A percentile compares a stretch with the other conserved stretches of the same genome.
These are phyloP conservation scores for Heteromeles arbutifolia DNA, from an alignment of 306 rosid species.

Conservation along the genomic window DNA sequence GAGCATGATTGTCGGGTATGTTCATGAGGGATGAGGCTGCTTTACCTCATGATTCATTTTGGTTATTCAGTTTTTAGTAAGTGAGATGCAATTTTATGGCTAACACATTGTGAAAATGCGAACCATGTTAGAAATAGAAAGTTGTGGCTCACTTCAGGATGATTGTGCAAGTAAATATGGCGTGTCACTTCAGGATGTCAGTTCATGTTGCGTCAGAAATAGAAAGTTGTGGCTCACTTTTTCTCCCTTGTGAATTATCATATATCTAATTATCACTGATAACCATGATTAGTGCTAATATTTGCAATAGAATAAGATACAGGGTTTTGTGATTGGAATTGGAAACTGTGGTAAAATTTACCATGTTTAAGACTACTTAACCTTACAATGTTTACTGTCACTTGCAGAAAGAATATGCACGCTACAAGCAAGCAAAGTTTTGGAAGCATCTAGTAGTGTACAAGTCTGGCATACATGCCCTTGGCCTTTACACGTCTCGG, in stretches of 20 bases:
- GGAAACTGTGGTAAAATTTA: neutral
- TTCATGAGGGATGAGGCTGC: constrained; percentile 6
- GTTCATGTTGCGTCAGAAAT: neutral
- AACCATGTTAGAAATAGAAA: neutral
- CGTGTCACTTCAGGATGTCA: neutral
- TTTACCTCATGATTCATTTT: neutral
- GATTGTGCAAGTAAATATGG: neutral
- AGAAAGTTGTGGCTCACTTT: neutral
- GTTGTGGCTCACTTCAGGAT: neutral
- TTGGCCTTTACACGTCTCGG: constrained; percentile 71
- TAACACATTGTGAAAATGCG: neutral
- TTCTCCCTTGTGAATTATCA: neutral
- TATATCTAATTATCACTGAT: neutral
- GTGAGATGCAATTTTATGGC: neutral
- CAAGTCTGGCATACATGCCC: constrained; percentile 73
- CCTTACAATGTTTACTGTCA: neutral
- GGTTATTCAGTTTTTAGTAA: neutral
- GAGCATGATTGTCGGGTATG: constrained; percentile 61
- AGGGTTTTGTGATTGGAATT: neutral
- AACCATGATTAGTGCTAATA: neutral
- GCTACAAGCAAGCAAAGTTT: constrained; percentile 44
- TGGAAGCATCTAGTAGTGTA: constrained; percentile 66
- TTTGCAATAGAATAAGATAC: neutral
- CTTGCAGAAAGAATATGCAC: constrained; percentile 58
- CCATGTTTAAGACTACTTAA: neutral